Conservation (phyloP, 2,329 filamentous ascomycete genomes). For the Arachnopeziza araneosa region DNA sequence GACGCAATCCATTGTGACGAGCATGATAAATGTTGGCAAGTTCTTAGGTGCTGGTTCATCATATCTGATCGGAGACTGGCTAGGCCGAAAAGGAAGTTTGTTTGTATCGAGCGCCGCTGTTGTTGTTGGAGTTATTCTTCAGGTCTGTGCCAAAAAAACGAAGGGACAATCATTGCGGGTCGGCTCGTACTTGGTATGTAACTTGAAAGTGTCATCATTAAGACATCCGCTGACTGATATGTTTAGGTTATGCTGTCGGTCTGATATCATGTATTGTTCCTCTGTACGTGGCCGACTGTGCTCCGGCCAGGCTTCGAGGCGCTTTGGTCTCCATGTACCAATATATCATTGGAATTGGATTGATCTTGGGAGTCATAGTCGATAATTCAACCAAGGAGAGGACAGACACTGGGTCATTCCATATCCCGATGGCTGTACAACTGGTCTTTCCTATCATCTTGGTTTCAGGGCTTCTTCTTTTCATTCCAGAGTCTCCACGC, state of each 20-base stretch:
- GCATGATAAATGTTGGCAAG: constrained; percentile 1
- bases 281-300: neutral
- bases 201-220: neutral
- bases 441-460: neutral
- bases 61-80: neutral
- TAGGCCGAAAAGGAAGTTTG: neutral
- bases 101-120: neutral
- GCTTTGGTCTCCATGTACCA: neutral
- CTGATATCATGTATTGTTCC: neutral
- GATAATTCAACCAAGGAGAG: neutral
- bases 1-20: neutral
- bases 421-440: neutral
- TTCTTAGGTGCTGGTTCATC: neutral
- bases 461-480: neutral
- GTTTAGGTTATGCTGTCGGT: neutral
- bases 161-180: neutral
- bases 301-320: neutral
- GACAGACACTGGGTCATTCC: neutral
- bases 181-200: neutral
- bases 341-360: neutral
- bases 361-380: neutral
- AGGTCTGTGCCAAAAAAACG: neutral
- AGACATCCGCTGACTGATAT: neutral
- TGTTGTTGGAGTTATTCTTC: neutral
- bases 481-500: neutral